Base-by-base conservation (phyloP, 192 early-diverging fungal genomes). In the Diversispora epigaea region DNA sequence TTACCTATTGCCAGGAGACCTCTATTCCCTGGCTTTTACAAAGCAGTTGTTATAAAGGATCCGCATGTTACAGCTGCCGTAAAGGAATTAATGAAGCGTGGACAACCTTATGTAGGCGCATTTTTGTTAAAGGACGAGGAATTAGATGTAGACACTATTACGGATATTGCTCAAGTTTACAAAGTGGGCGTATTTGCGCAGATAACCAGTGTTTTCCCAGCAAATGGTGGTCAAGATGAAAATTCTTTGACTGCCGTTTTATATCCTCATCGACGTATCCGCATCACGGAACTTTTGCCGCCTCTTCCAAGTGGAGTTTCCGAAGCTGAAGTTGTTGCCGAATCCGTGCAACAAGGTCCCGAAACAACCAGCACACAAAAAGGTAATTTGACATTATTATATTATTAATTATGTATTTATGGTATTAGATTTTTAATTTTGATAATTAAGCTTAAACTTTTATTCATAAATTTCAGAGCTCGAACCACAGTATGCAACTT, bases 1-100 rank as follows among this genome's bases (percentile, higher is more conserved):
- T 86, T 99, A 43, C 97, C 97, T 0, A 92, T 99, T 67, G 93
- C 94, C 17, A 85, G 94, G 10, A 87, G 97, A 25, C 96, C 96
- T 19, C 82, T 99, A 22, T 99, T 99, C 75, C 97, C 97, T 21
- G 96, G 96, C 39, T 96, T 97, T 79, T 99, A 97, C 86, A 99
- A 99, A 84, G 94, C 96, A 6, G 91, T 99, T 32, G 95, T 95
- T 32, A 95, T 99, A 69, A 96, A 96, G 80, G 93, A 98, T 77
- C 95, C 95, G 0, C 83, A 92, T 55, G 95, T 95, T 3, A 96
- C 93, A 58, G 88, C 89, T 41, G 95, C 97, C 3, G 92, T 99
- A 60, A 93, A 97, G 77, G 91, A 94, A 71, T 81, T 99, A 21
- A 86, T 96, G 68, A 91, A 95, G 78, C 90, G 94, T 41, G 90